Percentiles rank a stretch among this genome's conserved stretches.
Evolutionary conservation across 176 grass and related monocot genomes (phyloP).

Genomic region (Bolboschoenus planiculmis): DNA sequence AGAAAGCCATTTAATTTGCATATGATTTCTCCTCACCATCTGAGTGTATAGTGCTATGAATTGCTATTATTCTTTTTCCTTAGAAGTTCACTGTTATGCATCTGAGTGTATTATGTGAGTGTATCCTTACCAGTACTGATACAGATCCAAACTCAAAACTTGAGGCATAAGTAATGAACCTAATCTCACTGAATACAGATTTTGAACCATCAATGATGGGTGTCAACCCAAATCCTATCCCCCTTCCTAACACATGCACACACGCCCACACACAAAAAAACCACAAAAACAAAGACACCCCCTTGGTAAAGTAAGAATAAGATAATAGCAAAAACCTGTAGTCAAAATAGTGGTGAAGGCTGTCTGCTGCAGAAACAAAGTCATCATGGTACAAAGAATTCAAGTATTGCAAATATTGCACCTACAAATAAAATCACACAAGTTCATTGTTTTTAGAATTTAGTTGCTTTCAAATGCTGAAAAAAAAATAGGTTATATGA

Average conservation of each 20-base stretch:
- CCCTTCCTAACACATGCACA: no score
- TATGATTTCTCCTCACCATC: background rate
- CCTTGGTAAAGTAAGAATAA: background rate
- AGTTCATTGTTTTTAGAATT: background rate
- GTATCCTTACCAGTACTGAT: background rate
- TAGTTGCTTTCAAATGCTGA: slow-evolving; percentile 16
- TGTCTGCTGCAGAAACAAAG: slow-evolving; percentile 66
- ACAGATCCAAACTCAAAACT: background rate
- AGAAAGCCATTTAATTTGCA: background rate
- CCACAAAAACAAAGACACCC: background rate
- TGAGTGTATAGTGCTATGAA: background rate
- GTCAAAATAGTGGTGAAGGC: slow-evolving; percentile 92
- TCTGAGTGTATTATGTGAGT: background rate
- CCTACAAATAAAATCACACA: slow-evolving; percentile 41
- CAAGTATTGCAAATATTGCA: slow-evolving; percentile 86
- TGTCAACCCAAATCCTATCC: background rate
- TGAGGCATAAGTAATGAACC: background rate
- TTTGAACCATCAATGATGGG: background rate
- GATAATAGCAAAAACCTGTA: slow-evolving; percentile 54
- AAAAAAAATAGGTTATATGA: slow-evolving; percentile 9
- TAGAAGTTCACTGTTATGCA: background rate
- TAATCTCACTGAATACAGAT: background rate
- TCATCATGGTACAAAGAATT: slow-evolving; percentile 89
- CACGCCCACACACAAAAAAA: background rate
- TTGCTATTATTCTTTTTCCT: background rate